phyloP scores from a whole-genome alignment of 2,329 filamentous ascomycete genomes.

The Alternaria ethzedia region DNA sequence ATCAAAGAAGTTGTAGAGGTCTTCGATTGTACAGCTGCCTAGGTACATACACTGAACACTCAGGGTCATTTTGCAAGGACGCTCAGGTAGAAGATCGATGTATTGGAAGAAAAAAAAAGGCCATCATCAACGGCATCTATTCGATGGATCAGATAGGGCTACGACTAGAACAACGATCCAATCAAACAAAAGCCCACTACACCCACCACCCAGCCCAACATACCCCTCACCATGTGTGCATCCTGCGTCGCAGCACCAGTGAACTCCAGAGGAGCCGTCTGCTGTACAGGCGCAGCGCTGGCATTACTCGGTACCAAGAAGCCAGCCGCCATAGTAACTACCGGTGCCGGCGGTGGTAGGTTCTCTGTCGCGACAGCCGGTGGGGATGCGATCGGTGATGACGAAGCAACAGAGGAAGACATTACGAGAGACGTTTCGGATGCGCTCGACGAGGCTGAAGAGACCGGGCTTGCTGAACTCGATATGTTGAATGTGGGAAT shows the following conservation, averaged over 20 bases:
- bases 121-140: too few relatives aligned
- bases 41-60: too few relatives aligned
- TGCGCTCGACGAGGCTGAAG: not conserved
- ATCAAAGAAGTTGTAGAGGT: too few relatives aligned
- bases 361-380: not conserved
- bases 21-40: too few relatives aligned
- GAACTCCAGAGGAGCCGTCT: not conserved
- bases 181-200: not conserved
- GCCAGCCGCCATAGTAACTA: slow-evolving; percentile 5
- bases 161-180: not conserved
- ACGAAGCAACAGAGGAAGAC: not conserved
- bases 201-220: not conserved
- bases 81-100: too few relatives aligned
- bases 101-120: too few relatives aligned
- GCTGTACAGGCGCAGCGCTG: not conserved
- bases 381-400: not conserved
- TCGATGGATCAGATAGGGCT: too few relatives aligned
- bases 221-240: too few relatives aligned
- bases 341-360: not conserved
- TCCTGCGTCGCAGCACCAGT: slow-evolving; percentile 9
- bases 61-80: too few relatives aligned
- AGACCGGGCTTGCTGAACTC: not conserved
- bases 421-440: not conserved
- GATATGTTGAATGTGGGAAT: not conserved
- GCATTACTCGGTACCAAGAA: slow-evolving; percentile 8